Evolutionary conservation across 371 early-diverging fungal genomes (phyloP).

Genomic region (Mucor irregularis): DNA sequence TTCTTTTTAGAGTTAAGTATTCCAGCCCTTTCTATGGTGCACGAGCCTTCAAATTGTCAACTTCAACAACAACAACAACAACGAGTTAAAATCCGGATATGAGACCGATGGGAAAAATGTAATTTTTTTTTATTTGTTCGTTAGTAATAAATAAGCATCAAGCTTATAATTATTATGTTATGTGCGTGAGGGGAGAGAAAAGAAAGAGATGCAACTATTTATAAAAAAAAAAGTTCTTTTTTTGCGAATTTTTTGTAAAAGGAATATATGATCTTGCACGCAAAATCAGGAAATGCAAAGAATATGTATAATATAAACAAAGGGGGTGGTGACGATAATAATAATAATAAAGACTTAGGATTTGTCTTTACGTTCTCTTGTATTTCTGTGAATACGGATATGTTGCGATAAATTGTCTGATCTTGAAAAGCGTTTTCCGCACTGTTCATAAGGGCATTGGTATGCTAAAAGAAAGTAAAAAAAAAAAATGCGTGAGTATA

Average conservation of each 20-base stretch:
- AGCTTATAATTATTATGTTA: too few relatives aligned
- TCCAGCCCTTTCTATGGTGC: constrained; percentile 10
- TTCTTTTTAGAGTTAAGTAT: neutral
- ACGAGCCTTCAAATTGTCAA: constrained; percentile 23
- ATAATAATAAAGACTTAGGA: neutral
- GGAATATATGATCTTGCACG: constrained; percentile 1
- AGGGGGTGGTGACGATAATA: neutral
- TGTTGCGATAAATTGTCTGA: constrained; percentile 83
- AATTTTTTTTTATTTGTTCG: neutral
- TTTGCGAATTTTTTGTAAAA: neutral
- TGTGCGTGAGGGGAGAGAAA: neutral
- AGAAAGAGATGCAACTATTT: neutral
- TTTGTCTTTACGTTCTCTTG: neutral
- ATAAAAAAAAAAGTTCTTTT: neutral
- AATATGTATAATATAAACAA: neutral
- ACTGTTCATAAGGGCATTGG: constrained; percentile 64
- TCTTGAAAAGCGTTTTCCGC: constrained; percentile 79
- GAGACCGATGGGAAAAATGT: constrained; percentile 8
- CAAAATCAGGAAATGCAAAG: neutral
- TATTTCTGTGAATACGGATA: constrained; percentile 60
- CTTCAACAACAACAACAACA: neutral
- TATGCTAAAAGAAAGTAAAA: constrained; percentile 43
- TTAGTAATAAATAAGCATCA: too few relatives aligned
- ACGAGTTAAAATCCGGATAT: neutral
- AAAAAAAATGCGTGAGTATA: neutral